Conservation (phyloP, 495 filamentous ascomycete species). For the Haplographium delicatum region DNA sequence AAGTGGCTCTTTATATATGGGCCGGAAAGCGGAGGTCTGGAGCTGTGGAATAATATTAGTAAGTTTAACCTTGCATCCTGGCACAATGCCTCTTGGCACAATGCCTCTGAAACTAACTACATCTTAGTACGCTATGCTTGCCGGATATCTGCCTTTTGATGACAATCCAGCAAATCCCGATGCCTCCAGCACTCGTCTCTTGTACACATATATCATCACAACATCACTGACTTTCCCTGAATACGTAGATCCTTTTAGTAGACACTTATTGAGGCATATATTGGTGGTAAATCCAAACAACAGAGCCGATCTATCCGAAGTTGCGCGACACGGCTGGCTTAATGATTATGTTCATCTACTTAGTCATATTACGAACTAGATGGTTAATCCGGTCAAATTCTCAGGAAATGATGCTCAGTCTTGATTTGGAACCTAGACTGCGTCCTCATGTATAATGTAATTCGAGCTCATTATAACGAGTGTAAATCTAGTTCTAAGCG, state of each 20-base stretch:
- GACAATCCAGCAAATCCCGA: conserved; percentile 98
- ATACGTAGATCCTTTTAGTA: conserved; percentile 95
- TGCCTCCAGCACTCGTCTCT: conserved; percentile 95
- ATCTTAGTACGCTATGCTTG: conserved; percentile 93
- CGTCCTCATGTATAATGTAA: too few species aligned
- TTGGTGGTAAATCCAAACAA: conserved; percentile 92
- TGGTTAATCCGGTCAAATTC: too few species aligned
- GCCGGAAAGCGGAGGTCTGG: conserved; percentile 97
- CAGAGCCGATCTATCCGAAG: conserved; percentile 93
- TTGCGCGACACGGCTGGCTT: conserved; percentile 96
- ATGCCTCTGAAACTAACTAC: conserved; percentile 4
- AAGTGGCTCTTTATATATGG: conserved; percentile 96
- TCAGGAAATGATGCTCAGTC: too few species aligned
- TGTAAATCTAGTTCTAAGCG: too few species aligned
- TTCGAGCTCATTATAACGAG: too few species aligned
- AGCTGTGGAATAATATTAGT: conserved; percentile 98
- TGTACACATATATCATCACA: conserved; percentile 99
- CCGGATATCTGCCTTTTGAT: conserved; percentile 97
- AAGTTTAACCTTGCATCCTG: too few species aligned
- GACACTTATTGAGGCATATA: conserved; percentile 87
- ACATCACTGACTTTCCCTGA: conserved; percentile 97
- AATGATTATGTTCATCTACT: conserved; percentile 94
- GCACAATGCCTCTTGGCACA: too few species aligned
- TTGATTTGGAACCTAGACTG: too few species aligned
- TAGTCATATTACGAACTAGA: conserved; percentile 91